Conservation (phyloP, 140 eudicot genomes). For the Senecio squalidus region DNA sequence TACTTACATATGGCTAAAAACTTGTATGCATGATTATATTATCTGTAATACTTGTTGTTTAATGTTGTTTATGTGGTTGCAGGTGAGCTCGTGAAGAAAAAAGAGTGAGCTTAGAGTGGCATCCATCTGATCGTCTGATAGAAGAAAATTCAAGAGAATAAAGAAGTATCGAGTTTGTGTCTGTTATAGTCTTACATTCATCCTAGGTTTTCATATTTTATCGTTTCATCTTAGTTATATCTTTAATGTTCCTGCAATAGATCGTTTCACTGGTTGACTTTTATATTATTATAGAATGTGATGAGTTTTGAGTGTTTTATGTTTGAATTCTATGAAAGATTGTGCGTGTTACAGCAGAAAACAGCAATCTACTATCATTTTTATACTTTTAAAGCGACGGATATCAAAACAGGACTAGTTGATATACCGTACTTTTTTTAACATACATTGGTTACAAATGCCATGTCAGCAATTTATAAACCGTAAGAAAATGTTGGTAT, state of each 20-base stretch:
- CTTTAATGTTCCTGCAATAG: constrained; percentile 19
- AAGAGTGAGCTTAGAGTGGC: constrained; percentile 15
- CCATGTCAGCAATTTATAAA: not conserved
- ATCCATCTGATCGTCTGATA: constrained; percentile 3
- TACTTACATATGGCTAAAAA: not conserved
- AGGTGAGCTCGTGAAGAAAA: constrained; percentile 33
- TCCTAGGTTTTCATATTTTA: constrained; percentile 25
- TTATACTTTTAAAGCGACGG: not conserved
- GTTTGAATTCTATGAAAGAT: not conserved
- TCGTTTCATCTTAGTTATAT: constrained; percentile 17
- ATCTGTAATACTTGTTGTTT: constrained; percentile 4
- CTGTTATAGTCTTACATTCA: constrained; percentile 20
- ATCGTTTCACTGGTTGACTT: constrained; percentile 17
- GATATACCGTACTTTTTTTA: too few relatives aligned
- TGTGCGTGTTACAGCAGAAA: too few relatives aligned
- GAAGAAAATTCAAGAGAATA: constrained; percentile 23
- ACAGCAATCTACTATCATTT: not conserved
- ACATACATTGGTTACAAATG: not conserved
- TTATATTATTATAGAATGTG: constrained; percentile 12
- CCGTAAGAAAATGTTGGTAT: too few relatives aligned
- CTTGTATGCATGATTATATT: not conserved
- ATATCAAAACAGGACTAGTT: too few relatives aligned
- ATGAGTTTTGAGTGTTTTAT: constrained; percentile 6
- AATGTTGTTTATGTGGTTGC: constrained; percentile 8
- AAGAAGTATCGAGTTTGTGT: constrained; percentile 9